These are phyloP conservation scores for Trichoderma atroviride DNA, from an alignment of 2,329 filamentous ascomycete species.

Conservation along the genomic window DNA sequence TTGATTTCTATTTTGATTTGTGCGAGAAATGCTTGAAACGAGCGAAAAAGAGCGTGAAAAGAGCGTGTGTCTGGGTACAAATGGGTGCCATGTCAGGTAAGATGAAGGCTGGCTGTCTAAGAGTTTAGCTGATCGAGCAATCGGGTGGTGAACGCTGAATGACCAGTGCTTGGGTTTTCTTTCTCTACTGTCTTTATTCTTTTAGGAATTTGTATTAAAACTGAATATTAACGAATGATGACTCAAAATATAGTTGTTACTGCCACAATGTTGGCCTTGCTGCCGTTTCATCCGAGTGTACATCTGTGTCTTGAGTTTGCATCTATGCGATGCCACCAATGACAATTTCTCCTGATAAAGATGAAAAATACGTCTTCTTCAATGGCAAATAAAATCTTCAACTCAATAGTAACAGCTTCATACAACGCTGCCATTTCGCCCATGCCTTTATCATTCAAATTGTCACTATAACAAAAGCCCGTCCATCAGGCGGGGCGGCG, in stretches of 20 bases:
- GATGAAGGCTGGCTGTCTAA: neutral
- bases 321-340: neutral
- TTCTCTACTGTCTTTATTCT: neutral
- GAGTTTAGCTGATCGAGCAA: neutral
- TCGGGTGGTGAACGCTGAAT: neutral
- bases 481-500: conserved; percentile 11
- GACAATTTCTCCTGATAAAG: neutral
- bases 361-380: neutral
- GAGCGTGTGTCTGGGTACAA: neutral
- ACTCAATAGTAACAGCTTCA: neutral
- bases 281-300: neutral
- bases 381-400: neutral
- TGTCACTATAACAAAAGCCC: neutral
- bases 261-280: neutral
- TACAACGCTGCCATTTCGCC: neutral
- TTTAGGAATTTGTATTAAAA: neutral
- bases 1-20: neutral
- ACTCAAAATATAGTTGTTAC: neutral
- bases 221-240: neutral
- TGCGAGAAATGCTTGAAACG: neutral
- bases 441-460: neutral
- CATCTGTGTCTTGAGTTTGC: neutral
- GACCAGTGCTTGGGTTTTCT: neutral
- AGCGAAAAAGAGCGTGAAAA: neutral
- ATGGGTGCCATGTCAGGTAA: neutral